Percentiles rank a stretch among this genome's conserved stretches.
These are phyloP conservation scores for Mycosphaerelloides madeirae DNA, from an alignment of 2,329 filamentous ascomycete genomes.

Conservation along the genomic window DNA sequence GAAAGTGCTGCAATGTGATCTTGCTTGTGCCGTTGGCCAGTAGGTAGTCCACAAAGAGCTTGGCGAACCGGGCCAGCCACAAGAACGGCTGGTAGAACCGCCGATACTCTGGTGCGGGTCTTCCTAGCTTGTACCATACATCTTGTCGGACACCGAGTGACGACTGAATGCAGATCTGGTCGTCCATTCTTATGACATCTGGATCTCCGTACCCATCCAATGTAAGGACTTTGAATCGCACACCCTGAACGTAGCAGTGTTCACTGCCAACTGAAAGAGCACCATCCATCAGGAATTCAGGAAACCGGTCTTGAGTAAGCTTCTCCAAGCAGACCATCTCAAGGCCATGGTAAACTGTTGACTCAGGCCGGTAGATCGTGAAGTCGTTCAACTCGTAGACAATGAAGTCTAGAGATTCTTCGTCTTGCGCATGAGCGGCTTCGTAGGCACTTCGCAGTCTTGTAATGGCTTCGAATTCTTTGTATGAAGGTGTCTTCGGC, in stretches of 20 bases:
- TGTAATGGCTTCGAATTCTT: conserved; percentile 8
- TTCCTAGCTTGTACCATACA: conserved; percentile 61
- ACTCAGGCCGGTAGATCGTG: conserved; percentile 12
- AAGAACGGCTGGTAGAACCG: conserved; percentile 60
- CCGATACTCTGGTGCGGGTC: conserved; percentile 56
- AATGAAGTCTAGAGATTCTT: conserved; percentile 10
- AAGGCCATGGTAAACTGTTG: conserved; percentile 2
- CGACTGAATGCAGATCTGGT: conserved; percentile 61
- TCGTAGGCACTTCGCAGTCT: conserved; percentile 4
- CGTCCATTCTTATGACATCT: conserved; percentile 37
- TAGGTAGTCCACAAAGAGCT: conserved; percentile 68
- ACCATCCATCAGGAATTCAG: conserved; percentile 56
- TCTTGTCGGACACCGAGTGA: conserved; percentile 4
- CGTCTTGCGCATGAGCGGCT: not conserved
- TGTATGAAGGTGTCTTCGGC: not conserved
- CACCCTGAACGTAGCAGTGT: conserved; percentile 49
- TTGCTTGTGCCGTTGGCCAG: conserved; percentile 19
- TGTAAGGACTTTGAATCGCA: conserved; percentile 56
- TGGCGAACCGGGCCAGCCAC: conserved; percentile 67
- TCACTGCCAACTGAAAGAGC: conserved; percentile 45
- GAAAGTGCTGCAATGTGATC: conserved; percentile 56
- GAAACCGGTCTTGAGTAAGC: conserved; percentile 10
- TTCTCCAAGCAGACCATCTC: conserved; percentile 16
- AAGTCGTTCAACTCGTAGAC: conserved; percentile 17
- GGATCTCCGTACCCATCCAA: conserved; percentile 63